phyloP scores from a whole-genome alignment of 257 asterid species.

The Penstemon davidsonii region DNA sequence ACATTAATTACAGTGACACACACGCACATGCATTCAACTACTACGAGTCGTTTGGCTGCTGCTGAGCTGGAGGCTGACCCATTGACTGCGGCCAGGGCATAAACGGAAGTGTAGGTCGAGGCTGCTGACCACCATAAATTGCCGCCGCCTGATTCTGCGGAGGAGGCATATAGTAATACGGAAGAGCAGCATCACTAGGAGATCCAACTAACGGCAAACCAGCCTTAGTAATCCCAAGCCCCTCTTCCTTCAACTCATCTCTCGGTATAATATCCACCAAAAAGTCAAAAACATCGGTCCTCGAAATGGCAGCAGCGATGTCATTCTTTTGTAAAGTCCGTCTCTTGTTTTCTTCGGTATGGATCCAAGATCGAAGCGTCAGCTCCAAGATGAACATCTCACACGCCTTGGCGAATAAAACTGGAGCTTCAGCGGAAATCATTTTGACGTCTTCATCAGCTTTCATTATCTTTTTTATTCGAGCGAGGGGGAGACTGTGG shows the following conservation, averaged over 20 bases:
- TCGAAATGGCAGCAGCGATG: conserved; percentile 61
- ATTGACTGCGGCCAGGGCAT: conserved; percentile 49
- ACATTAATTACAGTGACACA: too few relatives aligned
- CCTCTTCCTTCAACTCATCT: conserved; percentile 64
- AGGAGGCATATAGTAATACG: conserved; percentile 46
- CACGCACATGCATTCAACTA: background rate
- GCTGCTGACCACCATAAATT: conserved; percentile 41
- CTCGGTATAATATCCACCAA: conserved; percentile 66
- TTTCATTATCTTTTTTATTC: conserved; percentile 71
- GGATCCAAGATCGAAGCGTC: conserved; percentile 61
- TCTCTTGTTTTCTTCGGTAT: conserved; percentile 69
- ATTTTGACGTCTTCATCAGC: conserved; percentile 65
- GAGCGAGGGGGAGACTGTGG: conserved; percentile 66
- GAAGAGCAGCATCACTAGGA: conserved; percentile 40
- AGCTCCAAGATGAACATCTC: conserved; percentile 73
- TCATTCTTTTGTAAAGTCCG: conserved; percentile 74
- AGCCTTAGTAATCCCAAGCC: conserved; percentile 47
- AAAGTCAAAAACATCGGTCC: conserved; percentile 68
- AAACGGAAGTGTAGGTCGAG: conserved; percentile 37
- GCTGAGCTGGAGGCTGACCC: conserved; percentile 32
- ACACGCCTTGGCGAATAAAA: conserved; percentile 66
- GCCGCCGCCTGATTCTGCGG: conserved; percentile 39
- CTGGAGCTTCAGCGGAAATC: conserved; percentile 74
- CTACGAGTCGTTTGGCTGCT: conserved; percentile 30
- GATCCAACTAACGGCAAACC: conserved; percentile 46